Base-by-base conservation (phyloP, 1,284 basidiomycete genomes). In the Tausonia pullulans region DNA sequence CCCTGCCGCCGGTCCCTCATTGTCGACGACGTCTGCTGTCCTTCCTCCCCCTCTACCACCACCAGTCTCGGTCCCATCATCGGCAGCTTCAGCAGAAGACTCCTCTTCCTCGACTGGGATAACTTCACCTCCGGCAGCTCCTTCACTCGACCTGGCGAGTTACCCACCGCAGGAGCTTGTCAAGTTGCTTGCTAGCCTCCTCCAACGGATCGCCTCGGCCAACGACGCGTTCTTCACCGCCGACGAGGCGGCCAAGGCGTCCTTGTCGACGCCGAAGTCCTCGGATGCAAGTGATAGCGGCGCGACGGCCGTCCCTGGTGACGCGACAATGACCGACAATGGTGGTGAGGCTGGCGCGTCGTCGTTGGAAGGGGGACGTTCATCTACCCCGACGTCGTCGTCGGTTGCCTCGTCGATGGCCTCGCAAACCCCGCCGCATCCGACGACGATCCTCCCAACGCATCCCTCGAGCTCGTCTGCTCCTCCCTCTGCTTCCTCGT, bases 171-270 rank as follows among this genome's bases (percentile, higher is more conserved):
- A 77, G 46, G 79, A 92, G 63, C 82, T 98, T 10, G 81, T 98
- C 56, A 84, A 84, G 45, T 84, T 96, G 13, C 85, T 98, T n/a
- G 93, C 95, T 0, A 84, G 85, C 3, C 79, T 98, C 13, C 82
- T 98, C 66, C 86, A 90, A 58, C 90, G 93, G 76, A 97, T 98
- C 73, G 92, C 95, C 4, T 84, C 85, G 3, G 86, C 90, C 4
- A 98, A 98, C 75, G 94, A 97, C 78, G 80, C 74, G 27, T 71
- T 79, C 16, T 72, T 76, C 13, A 69, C 46, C 16, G 49, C 71
- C 11, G 74, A 76, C 76, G 66, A 70, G 16, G 68, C 68, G 7
- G 69, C 66, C n/a, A 53, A 61, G 40, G 62, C 55, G 68, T 9
- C 4, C 3, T 13, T 14, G 5, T 41, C 7, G 39, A 5, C 6